Evolutionary conservation across 345 rosid species (phyloP).

Genomic region (Schrenkiella parvula): DNA sequence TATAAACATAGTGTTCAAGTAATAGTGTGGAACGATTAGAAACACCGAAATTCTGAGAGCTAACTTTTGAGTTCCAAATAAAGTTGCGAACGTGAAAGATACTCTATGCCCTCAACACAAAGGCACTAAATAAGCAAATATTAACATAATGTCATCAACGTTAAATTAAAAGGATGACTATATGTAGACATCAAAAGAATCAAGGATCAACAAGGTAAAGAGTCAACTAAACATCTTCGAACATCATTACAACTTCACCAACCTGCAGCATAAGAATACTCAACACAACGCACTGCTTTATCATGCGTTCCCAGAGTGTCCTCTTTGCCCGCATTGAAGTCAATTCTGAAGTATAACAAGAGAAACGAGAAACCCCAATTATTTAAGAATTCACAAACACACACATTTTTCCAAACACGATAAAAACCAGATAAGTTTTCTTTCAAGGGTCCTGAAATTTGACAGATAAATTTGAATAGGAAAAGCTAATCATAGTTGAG

Average conservation of each 20-base stretch:
- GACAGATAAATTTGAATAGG: background rate
- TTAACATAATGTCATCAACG: background rate
- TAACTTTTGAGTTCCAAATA: background rate
- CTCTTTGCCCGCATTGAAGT: slow-evolving; percentile 74
- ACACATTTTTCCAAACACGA: background rate
- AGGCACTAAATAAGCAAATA: background rate
- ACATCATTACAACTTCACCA: slow-evolving; percentile 10
- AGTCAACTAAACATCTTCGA: background rate
- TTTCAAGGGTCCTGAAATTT: background rate
- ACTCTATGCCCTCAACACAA: background rate
- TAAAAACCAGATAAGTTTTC: background rate
- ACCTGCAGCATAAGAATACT: slow-evolving; percentile 97
- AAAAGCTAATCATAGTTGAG: background rate
- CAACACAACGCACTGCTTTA: slow-evolving; percentile 85
- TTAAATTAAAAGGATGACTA: background rate
- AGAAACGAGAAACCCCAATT: background rate
- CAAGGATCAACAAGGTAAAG: background rate
- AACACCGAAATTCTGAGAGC: background rate
- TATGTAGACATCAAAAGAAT: background rate
- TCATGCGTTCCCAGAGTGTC: slow-evolving; percentile 86
- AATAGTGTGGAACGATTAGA: background rate
- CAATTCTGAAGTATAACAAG: slow-evolving; percentile 56
- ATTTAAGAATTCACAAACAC: background rate
- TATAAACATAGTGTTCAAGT: slow-evolving; percentile 2
- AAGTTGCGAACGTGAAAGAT: background rate